phyloP scores from a whole-genome alignment of 176 grass and related monocot species.

The Lolium multiflorum region DNA sequence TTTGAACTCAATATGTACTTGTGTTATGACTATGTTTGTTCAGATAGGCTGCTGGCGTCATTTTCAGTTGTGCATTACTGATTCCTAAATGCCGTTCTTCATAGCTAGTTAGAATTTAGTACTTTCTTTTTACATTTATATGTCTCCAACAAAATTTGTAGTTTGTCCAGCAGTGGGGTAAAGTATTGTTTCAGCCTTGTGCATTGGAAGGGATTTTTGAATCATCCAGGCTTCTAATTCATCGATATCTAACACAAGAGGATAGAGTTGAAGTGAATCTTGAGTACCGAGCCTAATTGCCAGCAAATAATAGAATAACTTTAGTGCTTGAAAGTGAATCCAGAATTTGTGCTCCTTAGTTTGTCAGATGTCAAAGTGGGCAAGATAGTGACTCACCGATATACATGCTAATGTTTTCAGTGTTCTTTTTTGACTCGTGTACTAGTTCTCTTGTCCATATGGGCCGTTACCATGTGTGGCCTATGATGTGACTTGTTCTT shows the following conservation, averaged over 20 bases:
- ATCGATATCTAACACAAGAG: neutral
- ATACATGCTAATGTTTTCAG: slow-evolving; percentile 11
- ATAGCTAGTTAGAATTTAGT: neutral
- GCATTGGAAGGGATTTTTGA: neutral
- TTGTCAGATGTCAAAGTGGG: neutral
- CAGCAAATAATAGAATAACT: slow-evolving; percentile 8
- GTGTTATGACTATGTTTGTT: slow-evolving; percentile 26
- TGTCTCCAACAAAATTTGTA: neutral
- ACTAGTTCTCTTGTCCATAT: slow-evolving; percentile 13
- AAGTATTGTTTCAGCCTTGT: slow-evolving; percentile 3
- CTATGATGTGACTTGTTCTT: slow-evolving; percentile 12
- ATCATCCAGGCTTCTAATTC: slow-evolving; percentile 9
- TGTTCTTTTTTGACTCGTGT: neutral
- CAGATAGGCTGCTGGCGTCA: neutral
- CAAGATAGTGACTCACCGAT: slow-evolving; percentile 5
- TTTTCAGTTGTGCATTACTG: neutral
- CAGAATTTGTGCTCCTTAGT: slow-evolving; percentile 12
- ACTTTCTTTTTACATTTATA: neutral
- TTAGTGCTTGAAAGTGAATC: neutral
- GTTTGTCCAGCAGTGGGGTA: slow-evolving; percentile 1
- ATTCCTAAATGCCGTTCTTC: neutral
- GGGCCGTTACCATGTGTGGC: neutral
- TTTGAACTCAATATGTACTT: slow-evolving; percentile 15
- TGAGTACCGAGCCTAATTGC: neutral
- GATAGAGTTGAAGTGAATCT: slow-evolving; percentile 24